Evolutionary conservation across 2,329 filamentous ascomycete genomes (phyloP).

Genomic region (Fusarium penzigii): DNA sequence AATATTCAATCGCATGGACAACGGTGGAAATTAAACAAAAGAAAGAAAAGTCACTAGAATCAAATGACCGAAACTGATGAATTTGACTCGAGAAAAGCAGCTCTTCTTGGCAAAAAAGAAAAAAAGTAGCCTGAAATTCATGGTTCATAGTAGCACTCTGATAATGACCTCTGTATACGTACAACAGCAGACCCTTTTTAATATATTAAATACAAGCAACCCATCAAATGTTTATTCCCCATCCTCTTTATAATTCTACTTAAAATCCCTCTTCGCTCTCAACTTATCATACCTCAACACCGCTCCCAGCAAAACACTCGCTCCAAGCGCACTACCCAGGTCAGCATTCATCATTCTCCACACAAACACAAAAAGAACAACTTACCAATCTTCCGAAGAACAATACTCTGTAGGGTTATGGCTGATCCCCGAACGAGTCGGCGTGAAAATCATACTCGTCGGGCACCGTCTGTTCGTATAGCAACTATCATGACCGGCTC

Average conservation of each 20-base stretch:
- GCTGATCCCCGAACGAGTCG: constrained; percentile 34
- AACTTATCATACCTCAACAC: constrained; percentile 20
- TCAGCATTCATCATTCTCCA: neutral
- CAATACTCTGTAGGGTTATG: constrained; percentile 30
- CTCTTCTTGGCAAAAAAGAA: too few relatives aligned
- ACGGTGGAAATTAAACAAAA: too few relatives aligned
- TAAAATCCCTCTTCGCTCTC: neutral
- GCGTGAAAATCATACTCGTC: constrained; percentile 37
- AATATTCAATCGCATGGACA: too few relatives aligned
- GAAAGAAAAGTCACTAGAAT: too few relatives aligned
- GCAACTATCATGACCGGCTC: constrained; percentile 37
- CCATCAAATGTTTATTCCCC: too few relatives aligned
- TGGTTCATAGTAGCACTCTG: too few relatives aligned
- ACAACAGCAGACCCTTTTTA: too few relatives aligned
- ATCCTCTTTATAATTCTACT: neutral
- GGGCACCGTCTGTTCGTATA: constrained; percentile 32
- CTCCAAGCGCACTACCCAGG: constrained; percentile 20
- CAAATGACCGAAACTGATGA: too few relatives aligned
- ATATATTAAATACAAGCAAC: too few relatives aligned
- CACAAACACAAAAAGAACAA: neutral
- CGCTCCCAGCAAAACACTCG: constrained; percentile 29
- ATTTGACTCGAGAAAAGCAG: too few relatives aligned
- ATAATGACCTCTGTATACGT: too few relatives aligned
- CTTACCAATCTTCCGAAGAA: constrained; percentile 31
- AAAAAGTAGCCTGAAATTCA: too few relatives aligned